Base-by-base conservation (phyloP, 495 filamentous ascomycete species). In the Trichoderma orchidacearum region DNA sequence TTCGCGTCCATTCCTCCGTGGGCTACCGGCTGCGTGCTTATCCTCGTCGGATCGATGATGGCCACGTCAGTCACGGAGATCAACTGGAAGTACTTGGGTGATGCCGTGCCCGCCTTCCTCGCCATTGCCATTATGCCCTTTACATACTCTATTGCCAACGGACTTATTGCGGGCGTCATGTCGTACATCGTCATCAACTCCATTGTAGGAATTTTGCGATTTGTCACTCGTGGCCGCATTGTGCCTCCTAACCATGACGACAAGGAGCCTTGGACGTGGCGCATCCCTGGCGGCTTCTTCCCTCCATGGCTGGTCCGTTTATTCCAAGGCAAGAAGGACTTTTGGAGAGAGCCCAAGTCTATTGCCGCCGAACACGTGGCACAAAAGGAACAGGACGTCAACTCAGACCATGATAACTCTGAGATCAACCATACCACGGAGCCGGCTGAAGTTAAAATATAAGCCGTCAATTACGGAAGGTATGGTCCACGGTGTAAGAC, bases 121-220 rank as follows among this genome's bases (percentile, higher is more conserved):
- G 89, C 86, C 28, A 85, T 92, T 58, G 79, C 81, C 61, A 68
- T 87, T 62, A 91, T 92, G 87, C 86, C 87, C n/a, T 90, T 90
- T 71, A 90, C 85, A 21, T 89, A 87, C 67, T 75, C 81, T 48
- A 89, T 90, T 61, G 85, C 86, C 15, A 85, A 90, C 64, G 86
- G 86, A 23, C 75, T 89, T 13, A 87, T 89, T 53, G 84, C 74
- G 3, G 87, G 87, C 36, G 88, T 92, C 62, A 73, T 84, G 56
- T 76, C 82, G 57, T 92, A 91, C 63, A 82, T 82, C 54, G 62
- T 81, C 38, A 68, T 92, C 59, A 92, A 92, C 67, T 72, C 70
- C 1, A 62, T 75, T 28, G 79, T 81, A 0, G 89, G 80, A 80
- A 12, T 85, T 36, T 71, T 91, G 53, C 80, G 83, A 66, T 77